phyloP scores from a whole-genome alignment of 805 yeast species.

The Cyberlindnera subsufficiens region DNA sequence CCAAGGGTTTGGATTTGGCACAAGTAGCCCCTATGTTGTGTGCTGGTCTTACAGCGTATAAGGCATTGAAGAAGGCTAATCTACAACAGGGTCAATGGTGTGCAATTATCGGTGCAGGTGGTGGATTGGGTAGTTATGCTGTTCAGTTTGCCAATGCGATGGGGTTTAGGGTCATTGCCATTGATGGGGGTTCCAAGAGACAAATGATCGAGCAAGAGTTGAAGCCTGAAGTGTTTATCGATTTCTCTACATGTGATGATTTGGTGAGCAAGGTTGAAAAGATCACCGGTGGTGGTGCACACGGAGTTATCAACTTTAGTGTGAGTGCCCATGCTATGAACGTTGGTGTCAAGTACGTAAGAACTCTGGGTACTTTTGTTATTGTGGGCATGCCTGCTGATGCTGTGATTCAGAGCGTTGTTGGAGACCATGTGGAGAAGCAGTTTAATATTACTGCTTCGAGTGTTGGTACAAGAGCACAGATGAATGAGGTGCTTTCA shows the following conservation, averaged over 20 bases:
- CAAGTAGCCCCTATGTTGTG: constrained; percentile 56
- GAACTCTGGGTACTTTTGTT: constrained; percentile 55
- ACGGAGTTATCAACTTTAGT: constrained; percentile 62
- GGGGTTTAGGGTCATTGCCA: constrained; percentile 67
- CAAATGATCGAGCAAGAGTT: constrained; percentile 40
- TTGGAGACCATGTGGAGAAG: constrained; percentile 40
- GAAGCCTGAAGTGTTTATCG: constrained; percentile 60
- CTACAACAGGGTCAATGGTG: constrained; percentile 65
- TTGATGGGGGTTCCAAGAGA: constrained; percentile 68
- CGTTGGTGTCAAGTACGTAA: constrained; percentile 43
- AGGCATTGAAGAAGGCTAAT: constrained; percentile 55
- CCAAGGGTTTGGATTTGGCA: constrained; percentile 45
- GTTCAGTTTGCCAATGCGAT: constrained; percentile 70
- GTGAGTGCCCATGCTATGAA: constrained; percentile 47
- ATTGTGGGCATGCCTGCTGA: constrained; percentile 56
- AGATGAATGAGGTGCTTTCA: constrained; percentile 57
- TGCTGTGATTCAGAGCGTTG: constrained; percentile 37
- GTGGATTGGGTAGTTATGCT: constrained; percentile 74
- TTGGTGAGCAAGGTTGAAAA: constrained; percentile 36
- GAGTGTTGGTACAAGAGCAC: constrained; percentile 21
- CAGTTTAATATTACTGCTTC: constrained; percentile 37
- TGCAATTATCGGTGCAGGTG: constrained; percentile 73
- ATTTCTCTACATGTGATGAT: constrained; percentile 44
- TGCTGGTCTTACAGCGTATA: constrained; percentile 77
- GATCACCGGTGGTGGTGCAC: constrained; percentile 59